Conservation (phyloP, 2,329 filamentous ascomycete species). For the Xylaria hypoxylon region DNA sequence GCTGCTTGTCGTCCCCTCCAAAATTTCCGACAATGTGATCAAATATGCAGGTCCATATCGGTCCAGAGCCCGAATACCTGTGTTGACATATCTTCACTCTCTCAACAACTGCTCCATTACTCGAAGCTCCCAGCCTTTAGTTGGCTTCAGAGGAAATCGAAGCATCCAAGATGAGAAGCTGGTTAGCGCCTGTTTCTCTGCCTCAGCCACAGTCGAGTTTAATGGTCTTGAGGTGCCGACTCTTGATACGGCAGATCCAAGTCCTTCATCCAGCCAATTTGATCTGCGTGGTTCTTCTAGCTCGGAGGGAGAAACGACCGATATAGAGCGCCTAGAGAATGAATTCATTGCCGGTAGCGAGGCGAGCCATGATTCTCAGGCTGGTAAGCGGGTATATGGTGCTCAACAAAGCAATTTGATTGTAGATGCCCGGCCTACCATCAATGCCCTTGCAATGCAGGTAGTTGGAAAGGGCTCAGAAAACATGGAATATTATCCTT, state of each 20-base stretch:
- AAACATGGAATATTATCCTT: constrained; percentile 97
- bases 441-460: constrained; percentile 96
- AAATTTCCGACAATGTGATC: constrained; percentile 95
- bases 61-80: constrained; percentile 88
- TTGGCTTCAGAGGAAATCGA: constrained; percentile 86
- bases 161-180: constrained; percentile 97
- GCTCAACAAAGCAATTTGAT: constrained; percentile 95
- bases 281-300: constrained; percentile 57
- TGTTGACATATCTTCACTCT: constrained; percentile 92
- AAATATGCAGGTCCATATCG: constrained; percentile 93
- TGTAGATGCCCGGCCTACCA: constrained; percentile 91
- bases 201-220: constrained; percentile 63
- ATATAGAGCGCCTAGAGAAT: constrained; percentile 76
- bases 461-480: constrained; percentile 93
- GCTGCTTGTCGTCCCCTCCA: constrained; percentile 83
- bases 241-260: constrained; percentile 51
- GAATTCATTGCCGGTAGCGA: constrained; percentile 69
- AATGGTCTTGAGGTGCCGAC: constrained; percentile 51
- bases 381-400: constrained; percentile 80
- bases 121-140: constrained; percentile 89
- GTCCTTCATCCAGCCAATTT: constrained; percentile 63
- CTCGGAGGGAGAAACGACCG: constrained; percentile 64
- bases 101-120: constrained; percentile 98
- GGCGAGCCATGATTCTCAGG: constrained; percentile 67
- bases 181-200: constrained; percentile 90